These are phyloP conservation scores for Neoboletus brunneissimus DNA, from an alignment of 768 basidiomycete species.

Conservation along the genomic window DNA sequence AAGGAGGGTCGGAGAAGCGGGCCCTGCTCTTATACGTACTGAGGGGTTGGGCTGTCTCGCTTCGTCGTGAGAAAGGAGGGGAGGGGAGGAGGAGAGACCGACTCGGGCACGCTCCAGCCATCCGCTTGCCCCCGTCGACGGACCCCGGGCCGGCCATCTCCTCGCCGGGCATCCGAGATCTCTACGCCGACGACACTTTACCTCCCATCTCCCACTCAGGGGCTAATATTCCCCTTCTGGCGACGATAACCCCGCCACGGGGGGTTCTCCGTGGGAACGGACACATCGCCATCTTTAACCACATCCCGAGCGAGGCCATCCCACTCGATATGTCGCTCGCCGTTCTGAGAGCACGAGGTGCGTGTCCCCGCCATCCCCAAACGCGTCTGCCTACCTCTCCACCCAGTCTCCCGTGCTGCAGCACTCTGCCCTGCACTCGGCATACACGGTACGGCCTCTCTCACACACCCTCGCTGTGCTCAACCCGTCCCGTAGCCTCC, in stretches of 20 bases:
- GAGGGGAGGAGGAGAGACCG: not conserved
- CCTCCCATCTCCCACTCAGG: conserved; percentile 8
- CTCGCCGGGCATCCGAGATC: not conserved
- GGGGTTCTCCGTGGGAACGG: conserved; percentile 18
- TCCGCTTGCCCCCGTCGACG: not conserved
- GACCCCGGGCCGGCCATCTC: not conserved
- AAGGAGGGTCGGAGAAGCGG: conserved; percentile 9
- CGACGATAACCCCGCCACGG: not conserved
- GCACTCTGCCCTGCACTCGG: conserved; percentile 45
- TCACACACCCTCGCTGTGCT: conserved; percentile 9
- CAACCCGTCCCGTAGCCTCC: conserved; percentile 34
- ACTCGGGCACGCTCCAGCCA: not conserved
- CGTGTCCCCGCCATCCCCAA: conserved; percentile 30
- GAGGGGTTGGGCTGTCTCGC: conserved; percentile 6
- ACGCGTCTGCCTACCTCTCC: conserved; percentile 22
- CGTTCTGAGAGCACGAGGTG: conserved; percentile 37
- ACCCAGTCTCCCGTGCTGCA: conserved; percentile 34
- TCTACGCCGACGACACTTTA: not conserved
- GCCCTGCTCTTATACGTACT: conserved; percentile 29
- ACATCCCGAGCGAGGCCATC: not conserved
- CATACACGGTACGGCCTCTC: conserved; percentile 37
- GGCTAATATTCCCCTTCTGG: not conserved
- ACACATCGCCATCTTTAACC: not conserved
- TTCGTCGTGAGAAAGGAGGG: conserved; percentile 30
- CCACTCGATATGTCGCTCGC: conserved; percentile 42